Base-by-base conservation (phyloP, 345 rosid genomes). In the Physaria fendleri region DNA sequence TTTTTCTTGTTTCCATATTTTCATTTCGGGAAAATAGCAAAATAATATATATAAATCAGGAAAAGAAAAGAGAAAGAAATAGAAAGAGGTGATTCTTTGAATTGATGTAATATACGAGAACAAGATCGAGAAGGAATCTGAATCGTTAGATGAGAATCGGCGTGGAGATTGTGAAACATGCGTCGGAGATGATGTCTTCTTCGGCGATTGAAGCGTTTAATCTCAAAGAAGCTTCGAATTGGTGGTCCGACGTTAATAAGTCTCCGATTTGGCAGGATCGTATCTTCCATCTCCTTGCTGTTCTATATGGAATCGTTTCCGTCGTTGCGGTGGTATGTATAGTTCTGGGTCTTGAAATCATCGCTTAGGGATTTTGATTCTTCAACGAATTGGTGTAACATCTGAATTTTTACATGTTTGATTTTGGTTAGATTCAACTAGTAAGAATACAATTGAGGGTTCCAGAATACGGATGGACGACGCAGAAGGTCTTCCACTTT, bases 401-500 rank as follows among this genome's bases (percentile, higher is more conserved):
- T 46, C 6, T 50, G 34, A 12, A 17, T 44, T 61, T 14, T n/a
- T n/a, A n/a, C n/a, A 32, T 58, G 17, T 35, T 46, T 47, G 65
- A 35, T 56, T 8, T 29, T 28, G 16, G 54, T 2, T 35, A 90
- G 97, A 77, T 90, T 80, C 97, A 90, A 82, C 60, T 90, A 42
- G 73, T 87, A 44, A 79, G 97, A 53, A 90, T 90, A 62, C 95
- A 87, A 66, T 56, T 87, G 64, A 75, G 96, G 74, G 97, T 90
- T 71, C 97, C 97, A 0, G 97, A 90, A 79, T 87, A 85, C 25
- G 97, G 97, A 5, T 90, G 96, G 97, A 90, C 97, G 24, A 90
- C 91, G 12, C 97, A 87, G 72, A 90, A 90, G 75, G 96, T 90
- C 58, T 90, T 90, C 42, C 96, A 90, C 74, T 81, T 90, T 69